Percentiles rank a stretch among this genome's conserved stretches.
These are phyloP conservation scores for Cytospora leucostoma DNA, from an alignment of 2,329 filamentous ascomycete genomes.

Conservation along the genomic window DNA sequence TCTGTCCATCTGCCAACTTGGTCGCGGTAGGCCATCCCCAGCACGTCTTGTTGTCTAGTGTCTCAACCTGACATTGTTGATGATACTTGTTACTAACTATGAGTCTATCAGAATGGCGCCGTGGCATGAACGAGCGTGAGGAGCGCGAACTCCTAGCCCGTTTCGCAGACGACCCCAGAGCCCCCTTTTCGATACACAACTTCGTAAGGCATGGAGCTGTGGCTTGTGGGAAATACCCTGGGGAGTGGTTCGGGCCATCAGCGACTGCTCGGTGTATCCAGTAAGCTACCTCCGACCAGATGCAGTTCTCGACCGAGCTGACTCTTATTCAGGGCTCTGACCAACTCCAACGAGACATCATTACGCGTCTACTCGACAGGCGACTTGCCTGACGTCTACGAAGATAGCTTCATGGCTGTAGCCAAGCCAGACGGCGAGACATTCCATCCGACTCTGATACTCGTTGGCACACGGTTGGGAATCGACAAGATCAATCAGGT, in stretches of 20 bases:
- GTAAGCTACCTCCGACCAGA: constrained; percentile 51
- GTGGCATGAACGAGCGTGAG: constrained; percentile 55
- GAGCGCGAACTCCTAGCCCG: constrained; percentile 74
- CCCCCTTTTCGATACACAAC: constrained; percentile 91
- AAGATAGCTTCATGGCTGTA: constrained; percentile 80
- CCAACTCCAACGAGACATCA: constrained; percentile 62
- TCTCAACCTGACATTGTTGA: not conserved
- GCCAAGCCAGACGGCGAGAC: constrained; percentile 65
- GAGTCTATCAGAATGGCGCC: constrained; percentile 68
- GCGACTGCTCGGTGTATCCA: constrained; percentile 93
- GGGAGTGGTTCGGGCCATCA: constrained; percentile 98
- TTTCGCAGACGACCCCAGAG: constrained; percentile 83
- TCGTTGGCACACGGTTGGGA: constrained; percentile 85
- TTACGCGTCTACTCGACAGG: constrained; percentile 86
- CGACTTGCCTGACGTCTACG: constrained; percentile 89
- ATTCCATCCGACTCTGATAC: constrained; percentile 83
- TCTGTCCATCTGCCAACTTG: constrained; percentile 69
- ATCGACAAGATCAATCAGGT: constrained; percentile 93
- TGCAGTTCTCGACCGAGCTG: not conserved
- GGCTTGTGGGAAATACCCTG: constrained; percentile 90
- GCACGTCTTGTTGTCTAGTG: not conserved
- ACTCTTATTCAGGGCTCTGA: constrained; percentile 63
- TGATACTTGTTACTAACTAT: not conserved
- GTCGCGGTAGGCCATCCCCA: constrained; percentile 65
- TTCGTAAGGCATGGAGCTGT: constrained; percentile 87